These are phyloP conservation scores for Zygosaccharomyces rouxii DNA, from an alignment of 805 yeast genomes.

Conservation along the genomic window DNA sequence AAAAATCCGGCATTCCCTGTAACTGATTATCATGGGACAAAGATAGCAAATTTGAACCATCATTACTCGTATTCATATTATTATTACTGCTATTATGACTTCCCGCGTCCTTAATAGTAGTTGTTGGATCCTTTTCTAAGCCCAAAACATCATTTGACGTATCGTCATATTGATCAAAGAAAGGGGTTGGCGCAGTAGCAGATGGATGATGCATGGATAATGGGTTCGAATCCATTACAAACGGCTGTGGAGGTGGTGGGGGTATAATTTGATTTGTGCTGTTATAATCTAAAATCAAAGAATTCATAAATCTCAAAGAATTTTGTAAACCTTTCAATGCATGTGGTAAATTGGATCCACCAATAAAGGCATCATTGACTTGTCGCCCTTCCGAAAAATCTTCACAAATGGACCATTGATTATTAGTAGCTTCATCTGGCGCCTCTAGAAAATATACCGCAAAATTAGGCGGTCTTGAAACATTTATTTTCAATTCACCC, in stretches of 20 bases:
- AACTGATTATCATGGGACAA: slow-evolving; percentile 15
- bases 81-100: slow-evolving; percentile 7
- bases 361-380: slow-evolving; percentile 61
- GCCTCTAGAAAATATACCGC: slow-evolving; percentile 65
- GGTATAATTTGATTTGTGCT: slow-evolving; percentile 32
- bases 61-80: slow-evolving; percentile 9
- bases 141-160: slow-evolving; percentile 11
- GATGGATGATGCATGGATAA: slow-evolving; percentile 10
- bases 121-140: slow-evolving; percentile 6
- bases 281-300: slow-evolving; percentile 47
- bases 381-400: slow-evolving; percentile 83
- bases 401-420: slow-evolving; percentile 58
- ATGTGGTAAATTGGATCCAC: slow-evolving; percentile 64
- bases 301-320: slow-evolving; percentile 49
- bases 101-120: slow-evolving; percentile 10
- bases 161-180: slow-evolving; percentile 12
- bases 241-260: slow-evolving; percentile 13
- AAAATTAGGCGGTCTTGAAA: slow-evolving; percentile 65
- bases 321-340: slow-evolving; percentile 55
- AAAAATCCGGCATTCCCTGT: slow-evolving; percentile 27
- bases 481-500: slow-evolving; percentile 47
- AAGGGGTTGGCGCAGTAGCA: slow-evolving; percentile 8
- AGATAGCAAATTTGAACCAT: slow-evolving; percentile 11
- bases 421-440: slow-evolving; percentile 36
- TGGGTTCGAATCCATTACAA: slow-evolving; percentile 12